A percentile compares a stretch with the other conserved stretches of the same genome.
Conservation (phyloP, 139 green algal genomes). For the Edaphochlamys debaryana region DNA sequence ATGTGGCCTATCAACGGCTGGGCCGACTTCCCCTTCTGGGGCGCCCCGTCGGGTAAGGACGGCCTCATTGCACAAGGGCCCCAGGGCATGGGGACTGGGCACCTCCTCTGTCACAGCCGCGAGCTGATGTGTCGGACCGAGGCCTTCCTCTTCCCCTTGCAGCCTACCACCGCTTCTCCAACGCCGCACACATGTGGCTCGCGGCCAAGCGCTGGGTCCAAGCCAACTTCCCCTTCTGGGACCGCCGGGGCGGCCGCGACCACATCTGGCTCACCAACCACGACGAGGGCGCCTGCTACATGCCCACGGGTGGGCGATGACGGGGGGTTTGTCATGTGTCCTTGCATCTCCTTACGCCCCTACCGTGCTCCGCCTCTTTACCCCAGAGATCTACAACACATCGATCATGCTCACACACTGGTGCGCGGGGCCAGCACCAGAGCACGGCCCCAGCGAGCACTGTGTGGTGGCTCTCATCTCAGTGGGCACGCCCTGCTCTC, state of each 20-base stretch:
- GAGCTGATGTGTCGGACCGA: no score
- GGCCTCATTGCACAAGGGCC: no score
- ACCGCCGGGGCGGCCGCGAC: slow-evolving; percentile 64
- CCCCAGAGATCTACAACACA: slow-evolving; percentile 53
- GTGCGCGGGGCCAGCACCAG: no score
- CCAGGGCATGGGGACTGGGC: no score
- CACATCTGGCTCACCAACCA: slow-evolving; percentile 65
- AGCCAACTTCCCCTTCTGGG: slow-evolving; percentile 64
- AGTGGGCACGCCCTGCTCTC: no score
- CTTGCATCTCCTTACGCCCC: no score
- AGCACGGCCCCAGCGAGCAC: no score
- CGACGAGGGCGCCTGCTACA: slow-evolving; percentile 69
- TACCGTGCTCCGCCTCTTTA: no score
- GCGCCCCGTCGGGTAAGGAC: slow-evolving; percentile 2
- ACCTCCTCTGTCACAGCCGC: no score
- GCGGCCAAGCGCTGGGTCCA: slow-evolving; percentile 55
- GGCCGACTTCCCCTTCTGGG: slow-evolving; percentile 32
- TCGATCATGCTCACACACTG: slow-evolving; percentile 68
- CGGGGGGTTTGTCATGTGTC: no score
- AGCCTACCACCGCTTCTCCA: slow-evolving; percentile 17
- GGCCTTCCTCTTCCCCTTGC: not conserved
- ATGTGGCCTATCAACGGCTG: slow-evolving; percentile 41
- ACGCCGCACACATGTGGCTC: slow-evolving; percentile 29
- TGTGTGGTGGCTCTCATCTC: no score
- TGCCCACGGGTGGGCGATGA: slow-evolving; percentile 31